Base-by-base conservation (phyloP, 139 green algal genomes). In the Coccomyxa sp. region DNA sequence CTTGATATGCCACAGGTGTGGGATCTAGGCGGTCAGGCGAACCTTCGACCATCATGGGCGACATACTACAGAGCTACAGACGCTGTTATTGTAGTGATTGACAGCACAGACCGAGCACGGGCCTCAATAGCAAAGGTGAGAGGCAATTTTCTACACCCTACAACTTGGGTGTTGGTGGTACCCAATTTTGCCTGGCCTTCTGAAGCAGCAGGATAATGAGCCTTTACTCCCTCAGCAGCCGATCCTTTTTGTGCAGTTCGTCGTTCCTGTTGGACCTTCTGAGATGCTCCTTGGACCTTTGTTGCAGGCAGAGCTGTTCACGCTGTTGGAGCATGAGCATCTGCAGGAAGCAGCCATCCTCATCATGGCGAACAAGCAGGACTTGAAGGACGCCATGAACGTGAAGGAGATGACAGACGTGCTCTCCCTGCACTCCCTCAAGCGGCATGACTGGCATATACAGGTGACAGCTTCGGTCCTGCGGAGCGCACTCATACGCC, bases 361-460 rank as follows among this genome's bases (percentile, higher is more conserved):
- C 22, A 88, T 98, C 34, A 88, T 94, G 69, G 94, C 94, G 39
- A 98, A 98, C 89, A 98, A 98, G 87, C 92, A 97, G 85, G 92
- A 87, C 73, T 41, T 85, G 37, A 76, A 80, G 71, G 89, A 93
- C 8, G 92, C 92, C 10, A 95, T 97, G 91, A 85, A 40, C 0
- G 85, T 90, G 73, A 78, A 88, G 39, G 92, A 96, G 82, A 86
- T 96, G 39, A 94, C 79, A 0, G 76, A 87, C 27, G 84, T 86
- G 29, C 84, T 96, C 27, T 73, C 77, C 31, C 78, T 96, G 54
- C 55, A 84, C n/a, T 68, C 37, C 36, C 73, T 87, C 31, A 81
- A 78, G 39, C 41, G 29, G 24, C 82, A 88, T 38, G 79, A 82
- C 78, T 88, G 83, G 75, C 85, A 89, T 76, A 93, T 96, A 33